Evolutionary conservation across 495 filamentous ascomycete genomes (phyloP).

Genomic region (Tuber umbilicatum): DNA sequence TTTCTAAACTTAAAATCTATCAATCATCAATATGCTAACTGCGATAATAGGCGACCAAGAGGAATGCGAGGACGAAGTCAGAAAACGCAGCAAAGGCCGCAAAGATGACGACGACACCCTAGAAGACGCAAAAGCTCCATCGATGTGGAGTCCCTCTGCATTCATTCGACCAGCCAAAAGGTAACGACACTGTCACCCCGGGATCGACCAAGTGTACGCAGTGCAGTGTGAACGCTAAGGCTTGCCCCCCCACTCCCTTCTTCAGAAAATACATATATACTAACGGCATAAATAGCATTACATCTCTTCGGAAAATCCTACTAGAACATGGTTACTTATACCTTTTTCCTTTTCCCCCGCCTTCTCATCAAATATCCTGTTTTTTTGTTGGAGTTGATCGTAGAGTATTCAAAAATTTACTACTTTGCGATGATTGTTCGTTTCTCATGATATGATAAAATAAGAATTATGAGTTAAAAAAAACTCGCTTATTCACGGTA

Average conservation of each 20-base stretch:
- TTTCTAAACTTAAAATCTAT: neutral
- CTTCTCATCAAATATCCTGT: neutral
- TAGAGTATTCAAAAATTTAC: neutral
- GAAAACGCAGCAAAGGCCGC: slow-evolving; percentile 72
- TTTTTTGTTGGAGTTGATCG: neutral
- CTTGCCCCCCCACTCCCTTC: slow-evolving; percentile 7
- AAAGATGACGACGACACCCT: slow-evolving; percentile 58
- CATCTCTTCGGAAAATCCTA: slow-evolving; percentile 42
- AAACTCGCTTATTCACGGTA: too few species aligned
- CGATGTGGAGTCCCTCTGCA: slow-evolving; percentile 96
- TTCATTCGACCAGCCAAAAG: slow-evolving; percentile 91
- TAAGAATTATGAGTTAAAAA: too few species aligned
- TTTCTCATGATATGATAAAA: too few species aligned
- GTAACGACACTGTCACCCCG: slow-evolving; percentile 50
- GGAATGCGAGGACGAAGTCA: slow-evolving; percentile 88
- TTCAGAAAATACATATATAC: neutral
- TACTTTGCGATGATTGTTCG: neutral
- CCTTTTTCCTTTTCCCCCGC: slow-evolving; percentile 6
- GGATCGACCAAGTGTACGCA: slow-evolving; percentile 88
- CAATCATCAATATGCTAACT: neutral
- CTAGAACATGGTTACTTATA: slow-evolving; percentile 18
- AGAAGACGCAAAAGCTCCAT: slow-evolving; percentile 72
- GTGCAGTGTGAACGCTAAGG: slow-evolving; percentile 50
- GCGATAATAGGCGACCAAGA: slow-evolving; percentile 45
- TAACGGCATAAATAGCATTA: slow-evolving; percentile 32